Conservation (phyloP, 331 rosid species). For the Malus hybrid region DNA sequence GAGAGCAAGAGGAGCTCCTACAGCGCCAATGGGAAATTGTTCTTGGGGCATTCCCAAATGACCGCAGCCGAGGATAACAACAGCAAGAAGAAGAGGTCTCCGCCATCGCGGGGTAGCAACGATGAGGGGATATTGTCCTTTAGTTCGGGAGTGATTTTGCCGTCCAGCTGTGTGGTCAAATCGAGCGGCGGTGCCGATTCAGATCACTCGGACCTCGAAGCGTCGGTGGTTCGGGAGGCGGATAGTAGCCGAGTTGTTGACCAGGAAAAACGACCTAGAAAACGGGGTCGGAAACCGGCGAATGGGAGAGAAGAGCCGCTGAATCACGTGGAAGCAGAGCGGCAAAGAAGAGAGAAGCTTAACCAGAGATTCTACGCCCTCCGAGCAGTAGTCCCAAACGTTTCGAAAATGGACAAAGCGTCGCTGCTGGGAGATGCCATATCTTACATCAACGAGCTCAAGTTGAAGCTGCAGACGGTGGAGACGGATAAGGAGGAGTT, state of each 20-base stretch:
- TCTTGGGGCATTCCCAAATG: conserved; percentile 49
- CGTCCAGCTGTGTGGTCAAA: conserved; percentile 28
- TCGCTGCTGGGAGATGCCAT: conserved; percentile 80
- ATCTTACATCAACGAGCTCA: conserved; percentile 61
- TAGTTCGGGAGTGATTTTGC: conserved; percentile 54
- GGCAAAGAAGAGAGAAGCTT: conserved; percentile 75
- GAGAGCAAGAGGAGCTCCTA: conserved; percentile 46
- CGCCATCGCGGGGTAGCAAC: conserved; percentile 39
- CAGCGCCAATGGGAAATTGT: conserved; percentile 24
- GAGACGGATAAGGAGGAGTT: conserved; percentile 53
- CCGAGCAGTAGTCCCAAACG: conserved; percentile 82
- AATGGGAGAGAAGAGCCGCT: conserved; percentile 89
- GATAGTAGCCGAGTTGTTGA: conserved; percentile 49
- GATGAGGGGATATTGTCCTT: conserved; percentile 76
- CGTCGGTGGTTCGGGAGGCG: conserved; percentile 49
- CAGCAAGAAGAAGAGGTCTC: conserved; percentile 47
- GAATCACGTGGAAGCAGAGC: conserved; percentile 85
- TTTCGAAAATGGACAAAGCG: conserved; percentile 92
- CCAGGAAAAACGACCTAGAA: conserved; percentile 63
- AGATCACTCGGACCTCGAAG: conserved; percentile 74
- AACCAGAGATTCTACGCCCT: conserved; percentile 78
- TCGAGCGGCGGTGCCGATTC: conserved; percentile 48
- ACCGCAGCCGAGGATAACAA: conserved; percentile 29
- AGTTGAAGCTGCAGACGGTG: conserved; percentile 40
- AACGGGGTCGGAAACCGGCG: conserved; percentile 74